A percentile compares a stretch with the other conserved stretches of the same genome.
Conservation (phyloP, 495 filamentous ascomycete species). For the Penicillium macrosclerotiorum region DNA sequence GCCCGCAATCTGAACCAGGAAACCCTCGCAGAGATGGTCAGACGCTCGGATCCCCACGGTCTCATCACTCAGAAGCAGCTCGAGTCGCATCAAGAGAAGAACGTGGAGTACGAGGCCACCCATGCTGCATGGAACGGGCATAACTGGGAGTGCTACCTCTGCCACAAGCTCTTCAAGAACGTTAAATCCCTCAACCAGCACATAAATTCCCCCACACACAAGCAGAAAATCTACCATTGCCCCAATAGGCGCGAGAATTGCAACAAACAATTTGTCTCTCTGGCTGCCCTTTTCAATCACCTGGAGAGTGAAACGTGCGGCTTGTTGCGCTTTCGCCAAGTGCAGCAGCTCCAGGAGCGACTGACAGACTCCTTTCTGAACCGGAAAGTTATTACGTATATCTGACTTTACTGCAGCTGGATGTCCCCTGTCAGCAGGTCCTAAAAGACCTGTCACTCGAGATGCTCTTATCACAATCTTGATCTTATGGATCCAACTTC, state of each 20-base stretch:
- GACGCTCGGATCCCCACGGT: constrained; percentile 31
- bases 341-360: constrained; percentile 13
- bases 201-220: constrained; percentile 37
- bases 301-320: constrained; percentile 54
- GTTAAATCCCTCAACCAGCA: constrained; percentile 26
- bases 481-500: no score
- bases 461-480: no score
- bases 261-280: constrained; percentile 40
- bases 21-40: constrained; percentile 30
- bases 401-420: neutral
- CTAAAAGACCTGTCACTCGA: neutral
- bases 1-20: constrained; percentile 38
- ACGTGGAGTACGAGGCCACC: constrained; percentile 18
- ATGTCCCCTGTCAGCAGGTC: neutral
- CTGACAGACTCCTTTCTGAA: neutral
- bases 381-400: neutral
- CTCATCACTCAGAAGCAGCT: constrained; percentile 42
- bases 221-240: constrained; percentile 53
- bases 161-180: constrained; percentile 34
- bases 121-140: constrained; percentile 35
- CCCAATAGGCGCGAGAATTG: constrained; percentile 42
- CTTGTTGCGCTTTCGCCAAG: constrained; percentile 46
- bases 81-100: constrained; percentile 27
- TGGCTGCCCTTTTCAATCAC: constrained; percentile 53
- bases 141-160: constrained; percentile 46